A percentile compares a stretch with the other conserved stretches of the same genome.
phyloP scores from a whole-genome alignment of 495 filamentous ascomycete genomes.

The Xylaria acuta region DNA sequence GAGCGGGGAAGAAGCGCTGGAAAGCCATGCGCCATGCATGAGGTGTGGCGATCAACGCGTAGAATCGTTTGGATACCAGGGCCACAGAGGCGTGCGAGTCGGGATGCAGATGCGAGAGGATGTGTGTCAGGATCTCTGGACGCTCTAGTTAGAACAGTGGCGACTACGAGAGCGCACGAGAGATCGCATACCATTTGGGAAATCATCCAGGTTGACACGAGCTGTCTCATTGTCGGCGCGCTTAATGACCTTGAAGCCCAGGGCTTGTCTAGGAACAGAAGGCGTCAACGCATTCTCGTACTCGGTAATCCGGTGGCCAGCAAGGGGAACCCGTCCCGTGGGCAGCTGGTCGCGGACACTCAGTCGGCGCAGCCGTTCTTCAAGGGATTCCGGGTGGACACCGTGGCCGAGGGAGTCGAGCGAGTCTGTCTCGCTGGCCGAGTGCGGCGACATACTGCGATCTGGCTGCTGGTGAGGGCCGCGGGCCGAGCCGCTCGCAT shows the following conservation, averaged over 20 bases:
- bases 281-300: conserved; percentile 70
- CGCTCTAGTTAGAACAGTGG: conserved; percentile 29
- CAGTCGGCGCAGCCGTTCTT: conserved; percentile 50
- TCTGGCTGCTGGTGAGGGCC: conserved; percentile 38
- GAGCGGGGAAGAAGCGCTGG: conserved; percentile 83
- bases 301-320: conserved; percentile 68
- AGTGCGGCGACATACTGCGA: conserved; percentile 37
- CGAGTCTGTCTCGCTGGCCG: conserved; percentile 30
- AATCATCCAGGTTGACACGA: conserved; percentile 63
- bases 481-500: conserved; percentile 43
- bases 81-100: conserved; percentile 77
- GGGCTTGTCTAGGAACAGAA: conserved; percentile 51
- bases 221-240: conserved; percentile 48
- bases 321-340: conserved; percentile 38
- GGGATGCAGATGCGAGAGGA: conserved; percentile 86
- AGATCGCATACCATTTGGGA: conserved; percentile 77
- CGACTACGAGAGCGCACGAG: conserved; percentile 3
- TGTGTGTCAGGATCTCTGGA: conserved; percentile 87
- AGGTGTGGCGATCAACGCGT: conserved; percentile 80
- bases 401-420: conserved; percentile 30
- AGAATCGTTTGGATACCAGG: conserved; percentile 84
- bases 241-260: conserved; percentile 69
- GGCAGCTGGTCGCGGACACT: conserved; percentile 41
- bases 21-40: conserved; percentile 93
- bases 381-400: conserved; percentile 44